Percentiles rank a stretch among this genome's conserved stretches.
Conservation (phyloP, 1,139 yeast genomes). For the Zhuliangozyma blackwelliae region DNA sequence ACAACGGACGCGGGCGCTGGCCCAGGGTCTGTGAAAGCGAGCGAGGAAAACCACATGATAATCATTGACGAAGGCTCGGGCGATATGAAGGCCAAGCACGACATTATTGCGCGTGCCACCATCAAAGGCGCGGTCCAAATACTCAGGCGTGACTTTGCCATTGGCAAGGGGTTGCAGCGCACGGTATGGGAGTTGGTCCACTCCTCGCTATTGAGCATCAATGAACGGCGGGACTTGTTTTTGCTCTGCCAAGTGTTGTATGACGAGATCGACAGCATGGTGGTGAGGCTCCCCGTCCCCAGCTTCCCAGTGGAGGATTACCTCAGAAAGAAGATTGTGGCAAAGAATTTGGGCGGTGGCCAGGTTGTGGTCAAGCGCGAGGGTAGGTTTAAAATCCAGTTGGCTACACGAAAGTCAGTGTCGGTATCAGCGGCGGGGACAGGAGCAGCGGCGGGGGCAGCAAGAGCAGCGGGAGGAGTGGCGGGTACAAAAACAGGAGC, state of each 20-base stretch:
- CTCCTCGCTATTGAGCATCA: slow-evolving; percentile 53
- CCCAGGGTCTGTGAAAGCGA: slow-evolving; percentile 6
- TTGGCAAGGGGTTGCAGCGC: slow-evolving; percentile 57
- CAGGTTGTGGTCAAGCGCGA: slow-evolving; percentile 40
- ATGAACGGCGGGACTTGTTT: slow-evolving; percentile 60
- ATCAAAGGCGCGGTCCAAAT: slow-evolving; percentile 63
- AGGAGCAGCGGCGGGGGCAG: no score
- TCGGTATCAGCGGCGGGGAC: neutral
- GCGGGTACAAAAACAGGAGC: slow-evolving; percentile 10
- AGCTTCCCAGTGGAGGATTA: slow-evolving; percentile 45
- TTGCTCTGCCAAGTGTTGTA: slow-evolving; percentile 64
- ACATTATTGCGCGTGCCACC: slow-evolving; percentile 40
- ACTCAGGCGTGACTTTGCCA: slow-evolving; percentile 59
- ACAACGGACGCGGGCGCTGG: no score
- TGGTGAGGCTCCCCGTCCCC: slow-evolving; percentile 64
- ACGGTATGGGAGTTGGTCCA: slow-evolving; percentile 72
- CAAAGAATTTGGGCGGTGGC: slow-evolving; percentile 47
- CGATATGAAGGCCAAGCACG: slow-evolving; percentile 45
- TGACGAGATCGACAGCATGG: slow-evolving; percentile 56
- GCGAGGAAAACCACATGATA: slow-evolving; percentile 33
- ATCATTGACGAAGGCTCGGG: slow-evolving; percentile 48
- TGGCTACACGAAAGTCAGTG: slow-evolving; percentile 20
- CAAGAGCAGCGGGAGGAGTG: neutral
- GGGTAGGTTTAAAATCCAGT: slow-evolving; percentile 43
- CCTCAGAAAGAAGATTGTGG: slow-evolving; percentile 52